Evolutionary conservation across 495 filamentous ascomycete genomes (phyloP), one percentile per base, ranked within the genome.

Genomic region (Usnea hakonensis): DNA sequence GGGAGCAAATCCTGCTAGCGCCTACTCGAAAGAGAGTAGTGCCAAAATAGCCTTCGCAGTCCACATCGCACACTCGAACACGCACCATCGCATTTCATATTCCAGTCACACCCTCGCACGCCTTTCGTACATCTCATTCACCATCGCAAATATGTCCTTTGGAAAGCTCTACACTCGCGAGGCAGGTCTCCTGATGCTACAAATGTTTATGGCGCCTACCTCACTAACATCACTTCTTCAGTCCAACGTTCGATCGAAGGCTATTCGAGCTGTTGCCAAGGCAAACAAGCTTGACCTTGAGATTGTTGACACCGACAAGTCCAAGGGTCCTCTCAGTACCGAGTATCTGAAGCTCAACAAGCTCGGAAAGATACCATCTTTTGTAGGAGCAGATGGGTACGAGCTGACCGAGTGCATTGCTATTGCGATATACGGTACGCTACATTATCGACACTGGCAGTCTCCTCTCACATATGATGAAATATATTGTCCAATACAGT

Each of bases 361-460:
- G 70, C 87, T 96, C 59, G 90, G 89, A 78, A 91, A 89, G 82
- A 77, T 97, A 70, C 94, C 94, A 59, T 87, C 91, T 67, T 97
- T 99, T 76, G 85, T 90, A 67, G 92, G 93, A 69, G 82, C 84
- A 68, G 94, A 99, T 80, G 94, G 94, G 74, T 99, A 87, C 77
- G 81, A 81, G 66, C 85, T 99, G 57, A 84, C 82, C 61, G 94
- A 99, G 86, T 83, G 74, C 75, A 92, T 97, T 67, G 94, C 94
- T 74, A 94, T 99, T 68, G 90, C 91, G 70, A 88, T 99, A 80
- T 99, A 97, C 79, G 78, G 94, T 98, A 89, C 67, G 94, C 90
- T 52, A 65, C 58, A 32, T 28, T 58, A 41, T 16, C 26, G 32
- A 36, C 52, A 50, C 48, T 14, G 17, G 54, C 14, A 19, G 32